Evolutionary conservation across 768 basidiomycete genomes (phyloP), one percentile per base, ranked within the genome.

Genomic region (Roridomyces roridus): DNA sequence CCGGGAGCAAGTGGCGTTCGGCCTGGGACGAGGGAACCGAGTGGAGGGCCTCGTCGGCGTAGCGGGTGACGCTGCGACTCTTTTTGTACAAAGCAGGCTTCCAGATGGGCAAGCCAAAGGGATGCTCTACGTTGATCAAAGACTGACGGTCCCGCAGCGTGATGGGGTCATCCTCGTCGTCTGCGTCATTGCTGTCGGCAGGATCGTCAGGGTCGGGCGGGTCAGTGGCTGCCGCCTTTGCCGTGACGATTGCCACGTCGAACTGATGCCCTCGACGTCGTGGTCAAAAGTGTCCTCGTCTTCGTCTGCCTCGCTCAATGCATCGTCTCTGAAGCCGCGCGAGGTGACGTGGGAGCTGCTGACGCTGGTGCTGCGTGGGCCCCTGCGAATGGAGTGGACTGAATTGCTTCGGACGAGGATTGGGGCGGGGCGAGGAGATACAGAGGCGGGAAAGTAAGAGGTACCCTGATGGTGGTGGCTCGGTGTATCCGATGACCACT

Each of bases 71-170:
- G 3, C 96, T 93, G 28, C 97, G 89, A 28, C 92, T 91, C 71
- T 99, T 99, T 75, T 96, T 95, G 86, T 99, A 99, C 55, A 99
- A 74, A 0, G 97, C 97, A 20, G 97, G 97, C 72, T 99, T 99
- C 97, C 97, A 99, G 70, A 99, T 98, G 35, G 94, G 96, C 56
- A 99, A 81, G 79, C 97, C 97, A 72, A 99, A 99, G 14, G 97
- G 97, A 72, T 99, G 97, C 69, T 96, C 93, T 68, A 97, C 96
- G 75, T 99, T 99, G 70, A 98, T 97, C 65, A 97, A 90, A 39
- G 96, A 97, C 72, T 99, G 97, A 26, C 97, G 85, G 64, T 98
- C 95, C 74, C 90, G 93, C 64, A 99, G 75, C 0, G 96, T 98
- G 60, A 96, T 90, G 4, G 87, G 92, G 65, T 96, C 94, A 26